Evolutionary conservation across 805 yeast species (phyloP).

Genomic region (Candida insectalens): DNA sequence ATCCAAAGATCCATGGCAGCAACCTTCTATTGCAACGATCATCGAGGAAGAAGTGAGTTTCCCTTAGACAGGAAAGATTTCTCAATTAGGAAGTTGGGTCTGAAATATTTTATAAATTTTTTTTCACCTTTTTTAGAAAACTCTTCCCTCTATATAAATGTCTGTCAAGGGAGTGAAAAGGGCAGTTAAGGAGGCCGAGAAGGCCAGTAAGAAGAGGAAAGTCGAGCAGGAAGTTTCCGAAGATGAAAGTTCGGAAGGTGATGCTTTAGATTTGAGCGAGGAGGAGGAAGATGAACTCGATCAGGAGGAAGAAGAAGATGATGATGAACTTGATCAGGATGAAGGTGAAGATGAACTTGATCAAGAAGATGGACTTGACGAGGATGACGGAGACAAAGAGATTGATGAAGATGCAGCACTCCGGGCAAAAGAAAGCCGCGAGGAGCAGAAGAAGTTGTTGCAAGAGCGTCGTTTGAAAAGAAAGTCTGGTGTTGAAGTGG

Average conservation of each 20-base stretch:
- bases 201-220: constrained; percentile 10
- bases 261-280: constrained; percentile 6
- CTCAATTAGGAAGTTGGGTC: no score
- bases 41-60: no score
- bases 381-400: constrained; percentile 14
- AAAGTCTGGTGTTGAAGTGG: constrained; percentile 80
- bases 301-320: constrained; percentile 18
- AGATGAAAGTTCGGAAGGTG: constrained; percentile 16
- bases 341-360: constrained; percentile 19
- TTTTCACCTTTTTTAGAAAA: background rate
- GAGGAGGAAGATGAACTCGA: constrained; percentile 24
- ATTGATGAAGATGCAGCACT: constrained; percentile 19
- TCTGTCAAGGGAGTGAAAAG: constrained; percentile 14
- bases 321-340: constrained; percentile 22
- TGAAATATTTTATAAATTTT: no score
- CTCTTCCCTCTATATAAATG: no score
- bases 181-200: constrained; percentile 7
- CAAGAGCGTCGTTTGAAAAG: constrained; percentile 81
- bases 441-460: constrained; percentile 69
- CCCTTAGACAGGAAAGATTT: no score
- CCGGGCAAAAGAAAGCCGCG: constrained; percentile 58
- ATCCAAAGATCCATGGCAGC: constrained; percentile 77
- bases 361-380: constrained; percentile 19
- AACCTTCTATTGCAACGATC: constrained; percentile 71
- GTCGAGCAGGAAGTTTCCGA: no score